Evolutionary conservation across 495 filamentous ascomycete species (phyloP), one percentile per base, ranked within the genome.

Genomic region (Talaromyces nanjingensis): DNA sequence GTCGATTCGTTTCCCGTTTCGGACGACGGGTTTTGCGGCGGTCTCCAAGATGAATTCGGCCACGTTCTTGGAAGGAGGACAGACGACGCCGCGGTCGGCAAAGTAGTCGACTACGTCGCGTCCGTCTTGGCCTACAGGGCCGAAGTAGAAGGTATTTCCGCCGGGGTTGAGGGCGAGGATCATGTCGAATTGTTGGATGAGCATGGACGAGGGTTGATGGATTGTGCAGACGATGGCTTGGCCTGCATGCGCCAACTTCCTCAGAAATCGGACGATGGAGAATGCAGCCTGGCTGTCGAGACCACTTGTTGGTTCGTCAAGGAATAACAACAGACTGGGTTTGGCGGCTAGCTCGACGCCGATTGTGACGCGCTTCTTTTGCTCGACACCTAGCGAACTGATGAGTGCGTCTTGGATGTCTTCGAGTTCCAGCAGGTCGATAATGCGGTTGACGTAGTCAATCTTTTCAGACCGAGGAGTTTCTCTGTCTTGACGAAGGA

Each of bases 281-380:
- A 83, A 90, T 0, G 92, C 92, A 0, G 88, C 88, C 68, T 96
- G 91, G 27, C 86, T 88, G 73, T 97, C 93, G 4, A 97, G 83
- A 60, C 93, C 93, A 59, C 86, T 87, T 5, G 89, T 91, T 0
- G 89, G 90, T 68, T 93, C 90, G 66, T 94, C 91, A 20, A 94
- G 77, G 81, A 94, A 94, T 6, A 94, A 80, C 27, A 96, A 77
- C 0, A 93, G 79, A 24, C 84, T 87, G 0, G 93, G 93, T 69
- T 92, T 92, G 5, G 93, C 91, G 3, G 91, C 93, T 1, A 98
- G 76, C 71, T 98, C 93, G 5, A 98, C 93, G 62, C 90, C 93
- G 63, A 98, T 97, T 2, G 93, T 97, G 3, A 96, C 79, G 34
- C 87, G 83, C 72, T 89, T 89, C 69, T 83, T 81, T 71, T 88